Evolutionary conservation across 208 protist genomes (phyloP), one percentile per base, ranked within the genome.

Genomic region (Dictyostelium gargantuum): DNA sequence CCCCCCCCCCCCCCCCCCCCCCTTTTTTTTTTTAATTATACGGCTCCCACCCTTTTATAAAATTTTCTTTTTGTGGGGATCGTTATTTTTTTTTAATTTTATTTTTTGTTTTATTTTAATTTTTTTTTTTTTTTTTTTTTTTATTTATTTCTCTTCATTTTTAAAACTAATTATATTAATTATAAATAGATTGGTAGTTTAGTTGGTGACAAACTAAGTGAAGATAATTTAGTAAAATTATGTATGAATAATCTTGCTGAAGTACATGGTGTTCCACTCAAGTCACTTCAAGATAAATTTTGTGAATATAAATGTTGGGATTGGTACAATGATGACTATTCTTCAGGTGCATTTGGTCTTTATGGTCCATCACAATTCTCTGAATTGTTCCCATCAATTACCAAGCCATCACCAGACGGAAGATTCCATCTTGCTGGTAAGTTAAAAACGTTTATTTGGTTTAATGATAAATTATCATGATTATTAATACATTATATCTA

Each of bases 161-260:
- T n/a, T n/a, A n/a, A n/a, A n/a, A n/a, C n/a, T n/a, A n/a, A n/a
- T n/a, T n/a, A n/a, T n/a, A n/a, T n/a, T n/a, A n/a, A n/a, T n/a
- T n/a, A n/a, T n/a, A n/a, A n/a, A n/a, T n/a, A n/a, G n/a, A 70
- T 70, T 29, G 68, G 68, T 46, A 74, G 68, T 74, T 74, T 74
- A 44, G 32, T 40, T 17, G 68, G 68, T 74, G 38, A 74, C 29
- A 13, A n/a, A 74, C 8, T 10, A 44, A 44, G 38, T 46, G 68
- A 74, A 46, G 35, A 74, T 13, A 10, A 73, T 3, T 42, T 84
- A 8, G 29, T 66, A 3, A 23, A 84, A 44, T n/a, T 84, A 6
- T 44, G 63, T 48, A 38, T 84, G 21, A 13, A 48, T 2, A 72
- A 84, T n/a, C 29, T 84, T 0, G 79, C 79, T n/a, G 58, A 73